Base-by-base conservation (phyloP, 257 asterid genomes). In the Ligustrum vulgare region DNA sequence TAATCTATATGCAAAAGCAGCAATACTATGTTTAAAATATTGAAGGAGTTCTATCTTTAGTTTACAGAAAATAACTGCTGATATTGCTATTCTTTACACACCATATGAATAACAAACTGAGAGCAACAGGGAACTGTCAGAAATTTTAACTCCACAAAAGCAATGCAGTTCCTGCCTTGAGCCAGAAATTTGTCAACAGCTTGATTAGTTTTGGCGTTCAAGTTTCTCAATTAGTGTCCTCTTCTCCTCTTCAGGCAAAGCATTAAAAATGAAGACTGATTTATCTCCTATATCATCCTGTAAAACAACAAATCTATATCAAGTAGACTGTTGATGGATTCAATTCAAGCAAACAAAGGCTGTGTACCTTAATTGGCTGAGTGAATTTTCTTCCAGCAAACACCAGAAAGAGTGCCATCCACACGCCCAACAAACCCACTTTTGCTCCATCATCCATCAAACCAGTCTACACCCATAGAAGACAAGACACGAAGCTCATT, bases 371-470 rank as follows among this genome's bases (percentile, higher is more conserved):
- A 16, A 95, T 89, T 39, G 98, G 93, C 73, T 95, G 99, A 64
- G 84, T 89, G 87, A 95, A 95, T 78, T 95, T 95, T 84, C 99
- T 92, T 43, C 93, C 98, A 1, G 99, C 98, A 72, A 95, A 92
- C 74, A 92, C 87, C 9, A 81, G 73, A 74, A 94, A 88, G 65
- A 92, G 96, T 7, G 88, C 87, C 97, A 88, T 88, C 99, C 99
- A 94, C 67, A 84, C 78, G 9, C 89, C 90, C 82, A 94, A 72
- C 76, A 94, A 72, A 63, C 80, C 43, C n/a, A 80, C 85, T 69
- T 92, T 91, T 22, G 86, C 84, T 67, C 91, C 90, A 49, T 88
- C 98, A 75, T 89, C 94, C 98, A 94, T 92, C 83, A 92, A 67
- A 45, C 96, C 96, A 68, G 82, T 85, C 99, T 92, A 83, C n/a